Percentiles rank a stretch among this genome's conserved stretches.
Evolutionary conservation across 78 protist species (phyloP).

Genomic region (Guillardia theta): DNA sequence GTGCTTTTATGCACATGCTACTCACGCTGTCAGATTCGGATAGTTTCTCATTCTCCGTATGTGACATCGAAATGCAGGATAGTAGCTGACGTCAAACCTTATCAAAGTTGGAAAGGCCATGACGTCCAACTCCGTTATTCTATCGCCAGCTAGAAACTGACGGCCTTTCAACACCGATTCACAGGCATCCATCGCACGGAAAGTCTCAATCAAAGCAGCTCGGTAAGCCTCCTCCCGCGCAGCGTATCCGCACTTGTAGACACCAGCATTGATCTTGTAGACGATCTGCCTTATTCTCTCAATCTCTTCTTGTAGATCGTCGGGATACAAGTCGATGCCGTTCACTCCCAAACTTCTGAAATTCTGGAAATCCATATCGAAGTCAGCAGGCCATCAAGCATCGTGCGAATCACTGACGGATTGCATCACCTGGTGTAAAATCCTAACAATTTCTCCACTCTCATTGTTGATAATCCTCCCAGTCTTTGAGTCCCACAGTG

Average conservation of each 20-base stretch:
- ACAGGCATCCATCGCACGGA: not conserved
- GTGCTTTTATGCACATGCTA: too few relatives aligned
- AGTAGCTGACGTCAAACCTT: not conserved
- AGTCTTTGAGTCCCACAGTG: not conserved
- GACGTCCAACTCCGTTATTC: not conserved
- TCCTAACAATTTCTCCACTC: not conserved
- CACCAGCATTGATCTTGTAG: not conserved
- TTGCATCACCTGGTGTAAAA: not conserved
- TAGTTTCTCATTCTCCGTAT: not conserved
- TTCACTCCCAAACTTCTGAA: not conserved
- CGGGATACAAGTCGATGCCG: not conserved
- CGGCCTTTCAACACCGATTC: not conserved
- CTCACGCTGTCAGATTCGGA: not conserved
- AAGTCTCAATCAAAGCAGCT: not conserved
- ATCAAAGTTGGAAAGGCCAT: not conserved
- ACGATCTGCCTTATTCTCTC: not conserved
- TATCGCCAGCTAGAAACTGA: not conserved
- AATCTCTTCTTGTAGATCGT: not conserved
- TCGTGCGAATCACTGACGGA: too few relatives aligned
- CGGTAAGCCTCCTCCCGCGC: not conserved
- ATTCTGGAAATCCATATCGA: too few relatives aligned
- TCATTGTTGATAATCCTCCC: not conserved
- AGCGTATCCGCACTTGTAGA: not conserved
- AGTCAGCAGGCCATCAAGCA: too few relatives aligned
- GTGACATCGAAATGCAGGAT: not conserved